These are phyloP conservation scores for Chytriomyces sp. DNA, from an alignment of 192 early-diverging fungal genomes.

Conservation along the genomic window DNA sequence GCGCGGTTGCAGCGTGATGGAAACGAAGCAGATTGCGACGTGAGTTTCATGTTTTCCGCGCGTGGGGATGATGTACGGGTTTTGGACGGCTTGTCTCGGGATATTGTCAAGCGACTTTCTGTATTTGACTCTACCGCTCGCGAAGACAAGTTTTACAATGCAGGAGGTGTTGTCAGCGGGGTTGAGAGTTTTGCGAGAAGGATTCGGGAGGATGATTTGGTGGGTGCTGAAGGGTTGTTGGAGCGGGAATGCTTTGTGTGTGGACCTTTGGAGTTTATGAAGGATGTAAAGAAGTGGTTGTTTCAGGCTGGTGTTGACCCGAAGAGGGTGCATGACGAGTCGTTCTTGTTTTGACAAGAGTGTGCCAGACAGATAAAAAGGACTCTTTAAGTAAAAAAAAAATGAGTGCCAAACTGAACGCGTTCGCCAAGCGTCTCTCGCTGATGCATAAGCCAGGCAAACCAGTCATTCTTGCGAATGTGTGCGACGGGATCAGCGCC, in stretches of 20 bases:
- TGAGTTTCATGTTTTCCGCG: neutral
- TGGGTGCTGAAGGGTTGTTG: neutral
- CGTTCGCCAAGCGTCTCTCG: neutral
- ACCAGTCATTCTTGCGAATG: slow-evolving; percentile 22
- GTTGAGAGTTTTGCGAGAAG: neutral
- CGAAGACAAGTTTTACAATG: neutral
- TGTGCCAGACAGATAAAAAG: too few species aligned
- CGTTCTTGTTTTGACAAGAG: neutral
- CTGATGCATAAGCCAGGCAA: slow-evolving; percentile 13
- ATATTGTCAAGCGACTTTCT: neutral
- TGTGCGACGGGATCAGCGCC: slow-evolving; percentile 18
- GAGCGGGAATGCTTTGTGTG: slow-evolving; percentile 15
- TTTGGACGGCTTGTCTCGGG: neutral
- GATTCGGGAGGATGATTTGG: neutral
- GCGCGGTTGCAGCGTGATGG: neutral
- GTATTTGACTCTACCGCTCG: slow-evolving; percentile 17
- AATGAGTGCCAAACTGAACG: too few species aligned
- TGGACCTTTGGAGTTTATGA: slow-evolving; percentile 18
- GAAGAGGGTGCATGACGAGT: neutral
- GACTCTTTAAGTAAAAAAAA: too few species aligned
- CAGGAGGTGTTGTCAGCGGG: neutral
- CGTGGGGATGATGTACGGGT: slow-evolving; percentile 4
- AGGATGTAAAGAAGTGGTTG: slow-evolving; percentile 4
- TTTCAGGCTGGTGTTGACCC: neutral
- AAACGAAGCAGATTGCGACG: neutral